These are phyloP conservation scores for Scleroderma bovista DNA, from an alignment of 768 basidiomycete species.

Conservation along the genomic window DNA sequence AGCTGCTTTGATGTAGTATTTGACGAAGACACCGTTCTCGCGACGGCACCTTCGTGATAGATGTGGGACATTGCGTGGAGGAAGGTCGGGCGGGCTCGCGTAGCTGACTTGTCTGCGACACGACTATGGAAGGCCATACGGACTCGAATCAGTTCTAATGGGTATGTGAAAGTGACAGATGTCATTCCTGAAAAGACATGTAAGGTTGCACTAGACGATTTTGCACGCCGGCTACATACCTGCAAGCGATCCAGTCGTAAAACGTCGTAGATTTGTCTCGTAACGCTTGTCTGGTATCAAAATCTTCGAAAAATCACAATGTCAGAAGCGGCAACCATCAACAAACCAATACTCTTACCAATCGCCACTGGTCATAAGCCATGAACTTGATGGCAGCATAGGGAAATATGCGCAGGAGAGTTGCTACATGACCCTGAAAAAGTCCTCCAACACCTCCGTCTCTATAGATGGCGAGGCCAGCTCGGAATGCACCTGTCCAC, in stretches of 20 bases:
- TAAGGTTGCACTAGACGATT: neutral
- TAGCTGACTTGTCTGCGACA: conserved; percentile 16
- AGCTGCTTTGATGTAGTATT: conserved; percentile 21
- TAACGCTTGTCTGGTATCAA: conserved; percentile 79
- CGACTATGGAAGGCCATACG: conserved; percentile 73
- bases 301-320: conserved; percentile 38
- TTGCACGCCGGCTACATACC: conserved; percentile 42
- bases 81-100: conserved; percentile 44
- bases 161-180: conserved; percentile 91
- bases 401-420: conserved; percentile 89
- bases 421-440: conserved; percentile 95
- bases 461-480: conserved; percentile 65
- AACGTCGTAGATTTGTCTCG: conserved; percentile 76
- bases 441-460: conserved; percentile 71
- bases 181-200: conserved; percentile 53
- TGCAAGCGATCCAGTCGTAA: conserved; percentile 82
- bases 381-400: conserved; percentile 98
- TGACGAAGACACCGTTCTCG: conserved; percentile 11
- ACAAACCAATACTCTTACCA: conserved; percentile 39
- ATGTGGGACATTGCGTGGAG: conserved; percentile 54
- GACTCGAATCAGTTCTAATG: conserved; percentile 91
- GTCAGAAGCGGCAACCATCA: neutral
- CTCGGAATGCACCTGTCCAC: conserved; percentile 79
- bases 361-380: conserved; percentile 85
- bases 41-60: conserved; percentile 55